Conservation (phyloP, 1,284 basidiomycete genomes). For the Microbotryum violaceum region DNA sequence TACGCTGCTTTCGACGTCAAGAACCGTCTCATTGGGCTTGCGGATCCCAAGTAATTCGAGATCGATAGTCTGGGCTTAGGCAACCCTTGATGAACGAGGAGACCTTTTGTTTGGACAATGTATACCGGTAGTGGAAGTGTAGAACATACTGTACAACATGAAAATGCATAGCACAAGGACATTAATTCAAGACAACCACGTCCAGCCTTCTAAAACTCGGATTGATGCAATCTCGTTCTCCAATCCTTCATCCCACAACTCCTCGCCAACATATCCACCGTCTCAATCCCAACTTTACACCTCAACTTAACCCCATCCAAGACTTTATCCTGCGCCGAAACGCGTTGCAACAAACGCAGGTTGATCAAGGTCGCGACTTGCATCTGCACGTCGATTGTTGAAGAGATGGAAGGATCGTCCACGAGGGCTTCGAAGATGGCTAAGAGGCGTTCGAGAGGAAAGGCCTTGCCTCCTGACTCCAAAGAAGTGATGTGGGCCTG, state of each 20-base stretch:
- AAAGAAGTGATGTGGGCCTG: constrained; percentile 9
- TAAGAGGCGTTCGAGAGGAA: constrained; percentile 26
- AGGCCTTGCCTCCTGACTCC: constrained; percentile 25
- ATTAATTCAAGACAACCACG: too few relatives aligned
- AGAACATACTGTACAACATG: too few relatives aligned
- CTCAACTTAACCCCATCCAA: constrained; percentile 29
- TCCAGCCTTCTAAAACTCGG: too few relatives aligned
- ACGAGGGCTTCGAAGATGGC: constrained; percentile 29
- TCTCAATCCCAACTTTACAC: constrained; percentile 19
- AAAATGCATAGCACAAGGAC: too few relatives aligned
- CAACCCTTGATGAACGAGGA: too few relatives aligned
- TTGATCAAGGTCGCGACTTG: constrained; percentile 24
- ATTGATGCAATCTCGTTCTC: constrained; percentile 12
- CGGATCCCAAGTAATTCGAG: too few relatives aligned
- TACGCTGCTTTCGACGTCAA: too few relatives aligned
- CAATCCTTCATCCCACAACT: constrained; percentile 25
- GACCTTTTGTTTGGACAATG: too few relatives aligned
- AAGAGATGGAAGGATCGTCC: neutral
- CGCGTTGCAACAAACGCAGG: constrained; percentile 20
- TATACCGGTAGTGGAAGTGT: too few relatives aligned
- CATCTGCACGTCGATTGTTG: neutral
- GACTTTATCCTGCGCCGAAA: constrained; percentile 19
- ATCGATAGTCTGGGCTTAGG: too few relatives aligned
- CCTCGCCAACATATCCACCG: constrained; percentile 18
- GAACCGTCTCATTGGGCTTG: too few relatives aligned